Base-by-base conservation (phyloP, 805 yeast genomes). In the Wickerhamiella domercqiae region DNA sequence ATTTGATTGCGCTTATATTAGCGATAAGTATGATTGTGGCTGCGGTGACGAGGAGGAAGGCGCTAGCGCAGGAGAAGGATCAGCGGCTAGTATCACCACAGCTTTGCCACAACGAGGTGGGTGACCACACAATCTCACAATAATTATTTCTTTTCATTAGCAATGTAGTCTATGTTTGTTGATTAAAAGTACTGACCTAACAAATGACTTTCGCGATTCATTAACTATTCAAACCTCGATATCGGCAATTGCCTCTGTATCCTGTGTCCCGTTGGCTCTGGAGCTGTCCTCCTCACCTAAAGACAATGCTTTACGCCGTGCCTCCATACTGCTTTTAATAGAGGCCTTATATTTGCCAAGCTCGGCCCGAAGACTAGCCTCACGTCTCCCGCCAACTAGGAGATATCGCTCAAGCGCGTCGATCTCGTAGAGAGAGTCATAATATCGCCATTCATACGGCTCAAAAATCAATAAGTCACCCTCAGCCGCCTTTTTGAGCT, bases 21-120 rank as follows among this genome's bases (percentile, higher is more conserved):
- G 81, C 38, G 95, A 83, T 47, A 90, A 82, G 57, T 90, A 90
- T 57, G 94, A 86, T 51, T 87, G 98, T 63, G 98, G 98, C 0
- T 87, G 98, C 60, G 94, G 90, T 1, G 39, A 39, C 6, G 65
- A 56, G 9, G 93, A 74, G 36, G 87, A 75, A 48, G 71, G 68
- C 47, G 60, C 26, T 24, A 24, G 13, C n/a, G n/a, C n/a, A n/a
- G n/a, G n/a, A n/a, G n/a, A n/a, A n/a, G n/a, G n/a, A n/a, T n/a
- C n/a, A n/a, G n/a, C n/a, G n/a, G n/a, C n/a, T n/a, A n/a, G n/a
- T n/a, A n/a, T n/a, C n/a, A n/a, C n/a, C n/a, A n/a, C n/a, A n/a
- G n/a, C n/a, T n/a, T n/a, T n/a, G n/a, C n/a, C n/a, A n/a, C n/a
- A n/a, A n/a, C n/a, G n/a, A n/a, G n/a, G n/a, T n/a, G n/a, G n/a